Evolutionary conservation across 257 asterid genomes (phyloP).

Genomic region (Ilex aquifolium): DNA sequence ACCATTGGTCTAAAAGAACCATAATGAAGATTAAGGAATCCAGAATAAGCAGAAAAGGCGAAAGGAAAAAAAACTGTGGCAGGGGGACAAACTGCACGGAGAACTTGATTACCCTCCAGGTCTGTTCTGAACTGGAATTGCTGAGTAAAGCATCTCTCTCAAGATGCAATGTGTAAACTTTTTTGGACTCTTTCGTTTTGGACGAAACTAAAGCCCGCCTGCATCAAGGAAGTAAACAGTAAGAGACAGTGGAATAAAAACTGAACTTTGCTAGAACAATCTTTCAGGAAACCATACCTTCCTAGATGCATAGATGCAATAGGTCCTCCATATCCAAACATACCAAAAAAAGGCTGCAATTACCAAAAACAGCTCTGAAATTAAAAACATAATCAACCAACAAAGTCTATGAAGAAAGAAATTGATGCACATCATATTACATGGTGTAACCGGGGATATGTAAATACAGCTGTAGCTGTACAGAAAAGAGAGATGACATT

Average conservation of each 20-base stretch:
- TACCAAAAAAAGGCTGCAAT: conserved; percentile 79
- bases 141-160: conserved; percentile 61
- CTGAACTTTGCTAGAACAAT: not conserved
- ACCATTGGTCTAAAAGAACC: conserved; percentile 47
- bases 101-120: conserved; percentile 57
- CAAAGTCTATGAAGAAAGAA: no score
- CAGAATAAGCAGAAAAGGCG: not conserved
- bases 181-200: conserved; percentile 44
- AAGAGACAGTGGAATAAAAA: not conserved
- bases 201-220: conserved; percentile 62
- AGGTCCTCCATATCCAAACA: conserved; percentile 84
- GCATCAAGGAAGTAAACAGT: conserved; percentile 12
- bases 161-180: conserved; percentile 45
- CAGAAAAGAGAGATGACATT: no score
- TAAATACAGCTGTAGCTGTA: no score
- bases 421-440: no score
- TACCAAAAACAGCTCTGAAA: not conserved
- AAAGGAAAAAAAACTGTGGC: not conserved
- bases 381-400: no score
- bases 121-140: conserved; percentile 33
- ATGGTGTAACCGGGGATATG: no score
- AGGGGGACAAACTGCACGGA: not conserved
- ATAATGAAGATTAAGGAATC: not conserved
- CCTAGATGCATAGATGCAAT: conserved; percentile 78
- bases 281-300: conserved; percentile 36